Evolutionary conservation across 768 basidiomycete species (phyloP).

Genomic region (Pleurotus citrinopileatus): DNA sequence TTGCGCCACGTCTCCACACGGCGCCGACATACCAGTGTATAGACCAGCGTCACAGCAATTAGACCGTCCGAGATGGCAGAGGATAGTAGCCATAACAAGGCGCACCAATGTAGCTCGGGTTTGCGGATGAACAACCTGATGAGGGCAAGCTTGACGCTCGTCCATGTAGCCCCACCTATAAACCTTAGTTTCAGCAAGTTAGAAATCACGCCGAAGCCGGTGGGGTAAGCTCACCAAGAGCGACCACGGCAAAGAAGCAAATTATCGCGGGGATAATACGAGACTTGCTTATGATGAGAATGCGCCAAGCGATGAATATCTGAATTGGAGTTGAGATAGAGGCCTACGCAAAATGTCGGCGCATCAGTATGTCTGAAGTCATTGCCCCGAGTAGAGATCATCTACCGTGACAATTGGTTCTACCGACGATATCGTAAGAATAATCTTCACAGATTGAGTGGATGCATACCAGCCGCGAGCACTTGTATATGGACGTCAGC

Average conservation of each 20-base stretch:
- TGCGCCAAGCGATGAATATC: constrained; percentile 4
- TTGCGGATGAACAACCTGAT: constrained; percentile 37
- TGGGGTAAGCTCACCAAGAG: too few species aligned
- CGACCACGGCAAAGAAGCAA: neutral
- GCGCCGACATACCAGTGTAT: constrained; percentile 27
- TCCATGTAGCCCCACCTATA: constrained; percentile 46
- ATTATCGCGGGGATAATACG: neutral
- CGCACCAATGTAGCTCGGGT: constrained; percentile 41
- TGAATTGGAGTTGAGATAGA: constrained; percentile 4
- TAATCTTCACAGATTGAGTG: neutral
- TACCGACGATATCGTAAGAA: constrained; percentile 2
- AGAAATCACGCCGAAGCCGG: too few species aligned
- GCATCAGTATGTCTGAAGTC: neutral
- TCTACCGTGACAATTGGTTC: constrained; percentile 33
- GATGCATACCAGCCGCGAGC: too few species aligned
- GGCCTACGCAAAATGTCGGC: neutral
- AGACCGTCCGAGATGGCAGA: constrained; percentile 39
- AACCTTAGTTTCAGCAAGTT: too few species aligned
- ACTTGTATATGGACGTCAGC: too few species aligned
- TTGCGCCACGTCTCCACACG: neutral
- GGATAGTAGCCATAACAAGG: constrained; percentile 42
- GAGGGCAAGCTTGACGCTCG: constrained; percentile 28
- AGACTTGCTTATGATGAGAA: neutral
- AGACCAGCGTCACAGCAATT: constrained; percentile 36
- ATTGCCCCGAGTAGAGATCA: neutral